A percentile compares a stretch with the other conserved stretches of the same genome.
These are phyloP conservation scores for Apiospora saccharicola DNA, from an alignment of 2,329 filamentous ascomycete genomes.

Conservation along the genomic window DNA sequence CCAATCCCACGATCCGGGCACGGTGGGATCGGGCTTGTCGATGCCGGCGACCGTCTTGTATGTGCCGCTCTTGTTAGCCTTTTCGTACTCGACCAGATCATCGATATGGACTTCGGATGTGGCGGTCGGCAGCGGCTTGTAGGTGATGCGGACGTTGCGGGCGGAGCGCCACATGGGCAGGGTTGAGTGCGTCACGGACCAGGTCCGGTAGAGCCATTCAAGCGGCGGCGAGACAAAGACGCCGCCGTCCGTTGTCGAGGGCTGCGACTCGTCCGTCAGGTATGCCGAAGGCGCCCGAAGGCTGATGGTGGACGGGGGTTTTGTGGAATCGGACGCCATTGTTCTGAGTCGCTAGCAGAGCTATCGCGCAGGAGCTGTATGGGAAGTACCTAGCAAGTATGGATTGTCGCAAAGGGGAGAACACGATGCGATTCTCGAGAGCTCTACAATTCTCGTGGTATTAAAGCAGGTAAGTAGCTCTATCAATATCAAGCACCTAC, in stretches of 20 bases:
- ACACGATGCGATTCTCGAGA: not conserved
- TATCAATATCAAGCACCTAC: not conserved
- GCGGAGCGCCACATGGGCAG: slow-evolving; percentile 82
- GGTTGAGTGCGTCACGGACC: slow-evolving; percentile 79
- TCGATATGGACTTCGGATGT: slow-evolving; percentile 62
- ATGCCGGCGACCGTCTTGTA: slow-evolving; percentile 70
- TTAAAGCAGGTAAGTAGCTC: not conserved
- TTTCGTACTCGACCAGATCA: slow-evolving; percentile 72
- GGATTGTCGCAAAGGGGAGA: not conserved
- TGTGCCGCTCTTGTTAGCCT: slow-evolving; percentile 44
- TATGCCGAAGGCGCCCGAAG: slow-evolving; percentile 16
- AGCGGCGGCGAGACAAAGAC: slow-evolving; percentile 56
- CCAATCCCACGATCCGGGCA: slow-evolving; percentile 71
- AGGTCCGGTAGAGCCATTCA: slow-evolving; percentile 70
- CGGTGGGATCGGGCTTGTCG: slow-evolving; percentile 56
- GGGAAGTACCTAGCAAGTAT: not conserved
- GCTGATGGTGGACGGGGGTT: slow-evolving; percentile 28
- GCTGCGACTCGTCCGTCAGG: slow-evolving; percentile 23
- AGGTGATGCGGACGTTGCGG: slow-evolving; percentile 82
- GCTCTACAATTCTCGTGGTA: not conserved
- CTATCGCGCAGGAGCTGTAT: not conserved
- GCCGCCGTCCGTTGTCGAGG: slow-evolving; percentile 28
- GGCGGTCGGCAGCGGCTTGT: slow-evolving; percentile 53
- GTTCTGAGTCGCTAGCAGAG: not conserved
- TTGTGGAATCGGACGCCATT: not conserved